Conservation (phyloP, 192 early-diverging fungal genomes). For the Backusella mclennaniae region DNA sequence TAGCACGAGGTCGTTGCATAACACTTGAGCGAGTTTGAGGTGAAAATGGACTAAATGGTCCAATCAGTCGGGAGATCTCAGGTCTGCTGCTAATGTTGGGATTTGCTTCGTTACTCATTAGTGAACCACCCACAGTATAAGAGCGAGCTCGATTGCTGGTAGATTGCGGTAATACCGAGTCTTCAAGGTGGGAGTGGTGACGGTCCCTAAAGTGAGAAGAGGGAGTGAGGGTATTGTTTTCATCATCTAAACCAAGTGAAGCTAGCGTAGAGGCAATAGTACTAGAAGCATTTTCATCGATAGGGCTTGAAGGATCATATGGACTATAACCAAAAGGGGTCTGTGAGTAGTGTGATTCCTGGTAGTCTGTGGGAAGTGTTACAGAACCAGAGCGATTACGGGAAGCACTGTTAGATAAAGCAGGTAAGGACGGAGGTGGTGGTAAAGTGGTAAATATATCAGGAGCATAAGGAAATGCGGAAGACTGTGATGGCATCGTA, state of each 20-base stretch:
- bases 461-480: conserved; percentile 27
- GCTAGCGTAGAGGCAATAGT: conserved; percentile 32
- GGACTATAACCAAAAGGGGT: conserved; percentile 5
- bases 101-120: neutral
- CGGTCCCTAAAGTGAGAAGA: neutral
- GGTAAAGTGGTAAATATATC: conserved; percentile 14
- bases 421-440: neutral
- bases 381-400: conserved; percentile 27
- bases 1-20: conserved; percentile 22
- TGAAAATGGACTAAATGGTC: conserved; percentile 16
- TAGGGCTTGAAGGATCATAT: conserved; percentile 3
- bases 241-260: conserved; percentile 29
- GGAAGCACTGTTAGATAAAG: neutral
- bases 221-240: neutral
- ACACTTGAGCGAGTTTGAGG: conserved; percentile 9
- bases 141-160: conserved; percentile 15
- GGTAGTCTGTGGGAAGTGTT: conserved; percentile 11
- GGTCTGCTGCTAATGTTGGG: conserved; percentile 1
- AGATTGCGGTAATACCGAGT: neutral
- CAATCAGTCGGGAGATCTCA: conserved; percentile 4
- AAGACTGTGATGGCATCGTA: conserved; percentile 31
- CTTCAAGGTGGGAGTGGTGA: neutral
- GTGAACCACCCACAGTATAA: conserved; percentile 15
- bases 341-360: neutral
- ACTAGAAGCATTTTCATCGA: conserved; percentile 18